A percentile compares a stretch with the other conserved stretches of the same genome.
Conservation (phyloP, 192 early-diverging fungal species). For the Coemansia sp. region DNA sequence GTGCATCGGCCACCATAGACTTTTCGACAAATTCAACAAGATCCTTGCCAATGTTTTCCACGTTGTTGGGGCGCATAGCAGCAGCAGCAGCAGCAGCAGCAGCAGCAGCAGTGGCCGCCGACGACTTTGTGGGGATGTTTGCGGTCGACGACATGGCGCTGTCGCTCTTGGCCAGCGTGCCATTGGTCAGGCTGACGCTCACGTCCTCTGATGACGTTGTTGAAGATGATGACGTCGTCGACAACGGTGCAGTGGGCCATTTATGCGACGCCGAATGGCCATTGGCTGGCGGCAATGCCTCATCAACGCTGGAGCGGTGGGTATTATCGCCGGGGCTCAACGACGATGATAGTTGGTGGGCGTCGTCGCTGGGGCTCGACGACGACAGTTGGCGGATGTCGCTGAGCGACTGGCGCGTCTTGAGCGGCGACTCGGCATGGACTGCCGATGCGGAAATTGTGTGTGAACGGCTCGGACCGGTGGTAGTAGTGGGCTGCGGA, state of each 20-base stretch:
- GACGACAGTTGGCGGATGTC: conserved; percentile 11
- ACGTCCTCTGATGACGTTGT: neutral
- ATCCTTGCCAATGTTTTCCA: conserved; percentile 28
- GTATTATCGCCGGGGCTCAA: no score
- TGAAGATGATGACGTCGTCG: no score
- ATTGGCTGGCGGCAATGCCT: neutral
- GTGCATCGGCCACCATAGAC: no score
- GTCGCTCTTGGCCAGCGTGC: neutral
- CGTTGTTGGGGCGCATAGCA: neutral
- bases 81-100: no score
- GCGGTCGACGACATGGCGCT: conserved; percentile 3
- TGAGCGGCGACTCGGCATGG: conserved; percentile 12
- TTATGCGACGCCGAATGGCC: no score
- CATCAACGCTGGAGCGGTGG: neutral
- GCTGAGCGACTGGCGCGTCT: conserved; percentile 19
- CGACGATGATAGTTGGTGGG: no score
- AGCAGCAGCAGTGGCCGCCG: no score
- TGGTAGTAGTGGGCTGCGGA: no score
- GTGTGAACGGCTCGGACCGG: conserved; percentile 3
- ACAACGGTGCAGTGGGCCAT: neutral
- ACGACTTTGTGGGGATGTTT: conserved; percentile 1
- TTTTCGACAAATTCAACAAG: conserved; percentile 25
- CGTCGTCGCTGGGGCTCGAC: no score
- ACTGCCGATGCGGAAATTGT: conserved; percentile 4
- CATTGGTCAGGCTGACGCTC: neutral